Evolutionary conservation across 2,329 filamentous ascomycete genomes (phyloP), one percentile per base, ranked within the genome.

Genomic region (Pseudohalonectria lignicola): DNA sequence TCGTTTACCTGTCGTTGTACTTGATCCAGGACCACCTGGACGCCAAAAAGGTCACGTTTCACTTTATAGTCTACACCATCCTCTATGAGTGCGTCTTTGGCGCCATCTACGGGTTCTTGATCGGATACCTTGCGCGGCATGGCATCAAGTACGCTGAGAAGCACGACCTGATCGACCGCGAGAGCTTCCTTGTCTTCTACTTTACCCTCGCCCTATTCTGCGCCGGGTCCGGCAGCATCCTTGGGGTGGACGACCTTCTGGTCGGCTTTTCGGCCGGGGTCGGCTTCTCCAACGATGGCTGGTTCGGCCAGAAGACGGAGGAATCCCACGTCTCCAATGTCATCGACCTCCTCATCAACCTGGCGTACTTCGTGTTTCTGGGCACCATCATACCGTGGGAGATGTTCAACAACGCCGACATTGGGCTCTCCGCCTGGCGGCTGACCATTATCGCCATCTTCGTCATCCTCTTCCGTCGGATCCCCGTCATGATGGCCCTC

Each of bases 281-380:
- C n/a, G 92, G 92, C 39, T 98, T 98, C 67, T 95, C 88, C 49
- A 98, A 98, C 59, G 92, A 98, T 54, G 92, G 92, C 47, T 98
- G 92, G 92, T 98, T 98, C 52, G 84, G 85, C 13, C 85, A 95
- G 54, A 95, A 95, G 69, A 98, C 92, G 0, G 92, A 98, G 56
- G 92, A 98, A 60, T 90, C 92, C 0, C 92, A 96, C 57, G 92
- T 98, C 9, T 96, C 90, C 58, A 96, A 98, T 76, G 92, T 98
- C 56, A 98, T 98, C 53, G 92, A 98, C 67, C 62, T 98, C 57
- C 67, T 98, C 43, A 79, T 98, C 65, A 98, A 98, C 20, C 74
- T 98, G 77, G 76, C 90, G 3, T 98, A 96, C 61, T 98, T 98
- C 59, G 92, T 98, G 49, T 98, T 92, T 57, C 83, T 98, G 46